A percentile compares a stretch with the other conserved stretches of the same genome.
Conservation (phyloP, 768 basidiomycete genomes). For the Serpula lacrymans region DNA sequence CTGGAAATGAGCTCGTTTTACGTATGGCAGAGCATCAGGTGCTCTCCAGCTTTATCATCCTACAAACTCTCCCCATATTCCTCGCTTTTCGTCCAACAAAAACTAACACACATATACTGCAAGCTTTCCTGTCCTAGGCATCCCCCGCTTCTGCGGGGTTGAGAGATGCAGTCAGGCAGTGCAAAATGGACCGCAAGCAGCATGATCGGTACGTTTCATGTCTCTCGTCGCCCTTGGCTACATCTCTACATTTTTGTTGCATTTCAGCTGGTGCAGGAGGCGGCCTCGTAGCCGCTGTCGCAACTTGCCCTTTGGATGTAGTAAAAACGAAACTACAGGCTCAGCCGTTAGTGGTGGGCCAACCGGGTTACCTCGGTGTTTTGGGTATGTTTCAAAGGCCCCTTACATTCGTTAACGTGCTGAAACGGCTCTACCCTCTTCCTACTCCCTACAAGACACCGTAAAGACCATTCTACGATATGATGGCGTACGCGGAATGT, state of each 20-base stretch:
- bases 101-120: too few relatives aligned
- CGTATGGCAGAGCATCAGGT: too few relatives aligned
- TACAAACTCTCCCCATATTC: too few relatives aligned
- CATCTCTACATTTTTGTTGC: slow-evolving; percentile 1
- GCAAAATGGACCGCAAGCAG: slow-evolving; percentile 71
- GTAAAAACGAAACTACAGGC: slow-evolving; percentile 98
- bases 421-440: slow-evolving; percentile 17
- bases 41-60: too few relatives aligned
- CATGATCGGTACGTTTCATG: slow-evolving; percentile 64
- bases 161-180: slow-evolving; percentile 61
- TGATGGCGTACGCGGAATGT: slow-evolving; percentile 84
- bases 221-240: slow-evolving; percentile 1
- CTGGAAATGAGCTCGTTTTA: too few relatives aligned
- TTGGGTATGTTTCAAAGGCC: slow-evolving; percentile 46
- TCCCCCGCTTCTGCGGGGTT: slow-evolving; percentile 60
- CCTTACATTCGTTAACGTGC: slow-evolving; percentile 5
- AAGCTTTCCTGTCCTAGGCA: too few relatives aligned
- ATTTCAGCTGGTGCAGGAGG: slow-evolving; percentile 87
- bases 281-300: slow-evolving; percentile 87
- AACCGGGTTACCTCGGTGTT: slow-evolving; percentile 74
- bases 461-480: slow-evolving; percentile 52
- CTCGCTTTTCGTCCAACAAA: too few relatives aligned
- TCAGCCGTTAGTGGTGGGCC: slow-evolving; percentile 69
- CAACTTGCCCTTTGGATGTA: slow-evolving; percentile 96
- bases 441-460: slow-evolving; percentile 40